These are phyloP conservation scores for Aspergillus bridgeri DNA, from an alignment of 495 filamentous ascomycete genomes.

Conservation along the genomic window DNA sequence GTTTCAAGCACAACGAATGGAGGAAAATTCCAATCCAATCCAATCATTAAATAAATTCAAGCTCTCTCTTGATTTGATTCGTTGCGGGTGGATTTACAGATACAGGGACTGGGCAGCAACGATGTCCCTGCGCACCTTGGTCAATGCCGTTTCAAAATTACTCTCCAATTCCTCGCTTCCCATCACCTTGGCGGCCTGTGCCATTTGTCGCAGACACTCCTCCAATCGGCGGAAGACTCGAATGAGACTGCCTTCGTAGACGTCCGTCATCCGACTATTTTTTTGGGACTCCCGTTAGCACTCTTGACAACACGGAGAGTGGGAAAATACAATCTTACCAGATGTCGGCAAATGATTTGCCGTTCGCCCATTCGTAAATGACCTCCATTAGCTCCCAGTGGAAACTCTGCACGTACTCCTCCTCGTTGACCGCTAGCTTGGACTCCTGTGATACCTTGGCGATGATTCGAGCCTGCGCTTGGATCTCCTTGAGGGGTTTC, in stretches of 20 bases:
- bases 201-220: constrained; percentile 95
- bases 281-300: constrained; percentile 3
- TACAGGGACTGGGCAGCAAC: constrained; percentile 92
- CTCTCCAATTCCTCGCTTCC: constrained; percentile 86
- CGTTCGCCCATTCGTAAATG: constrained; percentile 89
- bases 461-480: constrained; percentile 76
- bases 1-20: too few relatives aligned
- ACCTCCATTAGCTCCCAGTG: constrained; percentile 96
- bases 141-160: constrained; percentile 81
- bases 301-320: background rate
- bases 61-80: background rate
- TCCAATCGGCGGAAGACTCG: constrained; percentile 93
- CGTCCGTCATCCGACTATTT: constrained; percentile 91
- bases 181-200: constrained; percentile 96
- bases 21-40: background rate
- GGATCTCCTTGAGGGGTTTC: constrained; percentile 81
- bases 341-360: constrained; percentile 87
- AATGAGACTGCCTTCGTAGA: constrained; percentile 94
- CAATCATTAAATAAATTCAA: background rate
- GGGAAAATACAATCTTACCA: constrained; percentile 58
- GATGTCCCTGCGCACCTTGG: constrained; percentile 85
- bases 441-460: constrained; percentile 92
- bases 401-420: constrained; percentile 83
- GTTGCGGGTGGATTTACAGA: constrained; percentile 48
- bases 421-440: constrained; percentile 85